Conservation (phyloP, 306 rosid genomes). For the Geum urbanum region DNA sequence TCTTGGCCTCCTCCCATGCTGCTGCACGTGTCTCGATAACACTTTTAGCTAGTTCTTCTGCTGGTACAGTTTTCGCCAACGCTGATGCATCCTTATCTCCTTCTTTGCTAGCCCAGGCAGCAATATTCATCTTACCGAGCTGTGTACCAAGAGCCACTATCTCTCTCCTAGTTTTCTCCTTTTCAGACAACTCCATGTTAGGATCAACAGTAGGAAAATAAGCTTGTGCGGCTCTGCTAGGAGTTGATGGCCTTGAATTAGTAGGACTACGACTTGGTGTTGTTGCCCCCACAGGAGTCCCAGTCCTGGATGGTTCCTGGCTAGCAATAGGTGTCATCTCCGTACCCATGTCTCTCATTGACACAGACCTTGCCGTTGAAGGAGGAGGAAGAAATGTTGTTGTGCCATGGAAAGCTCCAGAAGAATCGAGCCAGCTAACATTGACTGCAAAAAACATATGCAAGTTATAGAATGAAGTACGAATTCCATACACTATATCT, state of each 20-base stretch:
- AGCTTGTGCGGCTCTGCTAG: slow-evolving; percentile 47
- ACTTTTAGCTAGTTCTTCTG: slow-evolving; percentile 40
- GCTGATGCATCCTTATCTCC: slow-evolving; percentile 88
- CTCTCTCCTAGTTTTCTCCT: slow-evolving; percentile 93
- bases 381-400: slow-evolving; percentile 85
- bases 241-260: slow-evolving; percentile 82
- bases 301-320: slow-evolving; percentile 96
- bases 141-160: slow-evolving; percentile 89
- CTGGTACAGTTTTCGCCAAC: slow-evolving; percentile 48
- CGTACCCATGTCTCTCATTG: slow-evolving; percentile 99
- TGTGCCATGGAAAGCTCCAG: slow-evolving; percentile 60
- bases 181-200: slow-evolving; percentile 61
- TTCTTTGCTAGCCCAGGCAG: slow-evolving; percentile 99
- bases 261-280: slow-evolving; percentile 87
- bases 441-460: slow-evolving; percentile 48
- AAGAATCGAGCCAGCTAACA: slow-evolving; percentile 76
- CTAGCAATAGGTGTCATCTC: slow-evolving; percentile 99
- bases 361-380: slow-evolving; percentile 91
- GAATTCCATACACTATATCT: too few species aligned
- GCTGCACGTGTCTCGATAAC: slow-evolving; percentile 74
- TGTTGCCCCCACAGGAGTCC: slow-evolving; percentile 92
- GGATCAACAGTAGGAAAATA: slow-evolving; percentile 35
- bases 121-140: slow-evolving; percentile 86
- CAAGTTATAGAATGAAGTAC: background rate
- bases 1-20: slow-evolving; percentile 97